Conservation (phyloP, 2,329 filamentous ascomycete genomes). For the Alternaria longipes region DNA sequence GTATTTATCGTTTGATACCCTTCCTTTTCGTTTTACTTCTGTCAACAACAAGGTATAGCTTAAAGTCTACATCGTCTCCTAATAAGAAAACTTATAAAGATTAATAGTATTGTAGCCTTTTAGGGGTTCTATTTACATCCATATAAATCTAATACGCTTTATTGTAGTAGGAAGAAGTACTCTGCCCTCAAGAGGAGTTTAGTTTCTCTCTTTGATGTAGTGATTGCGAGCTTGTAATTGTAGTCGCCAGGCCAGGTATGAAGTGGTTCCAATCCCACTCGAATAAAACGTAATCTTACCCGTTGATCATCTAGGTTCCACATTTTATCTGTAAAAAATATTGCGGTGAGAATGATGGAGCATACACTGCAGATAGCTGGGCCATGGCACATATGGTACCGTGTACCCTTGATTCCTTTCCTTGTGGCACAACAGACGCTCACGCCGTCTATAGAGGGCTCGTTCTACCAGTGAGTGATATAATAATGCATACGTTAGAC, state of each 20-base stretch:
- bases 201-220: too few species aligned
- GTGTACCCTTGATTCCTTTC: too few species aligned
- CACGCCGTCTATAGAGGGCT: too few species aligned
- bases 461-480: background rate
- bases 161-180: too few species aligned
- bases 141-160: too few species aligned
- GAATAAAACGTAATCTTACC: background rate
- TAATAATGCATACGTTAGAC: background rate
- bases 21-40: background rate
- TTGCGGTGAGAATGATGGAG: background rate
- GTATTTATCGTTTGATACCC: conserved; percentile 14
- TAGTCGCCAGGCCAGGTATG: background rate
- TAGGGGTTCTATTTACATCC: too few species aligned
- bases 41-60: too few species aligned
- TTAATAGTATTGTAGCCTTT: too few species aligned
- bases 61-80: too few species aligned
- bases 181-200: too few species aligned
- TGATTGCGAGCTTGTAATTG: background rate
- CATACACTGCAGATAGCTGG: background rate
- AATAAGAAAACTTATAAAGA: too few species aligned
- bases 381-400: background rate
- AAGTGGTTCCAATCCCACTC: background rate
- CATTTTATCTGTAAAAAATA: background rate
- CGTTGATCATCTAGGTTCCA: background rate
- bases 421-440: too few species aligned